Evolutionary conservation across 805 yeast species (phyloP), one percentile per base, ranked within the genome.

Genomic region (Saturnispora mendoncae): DNA sequence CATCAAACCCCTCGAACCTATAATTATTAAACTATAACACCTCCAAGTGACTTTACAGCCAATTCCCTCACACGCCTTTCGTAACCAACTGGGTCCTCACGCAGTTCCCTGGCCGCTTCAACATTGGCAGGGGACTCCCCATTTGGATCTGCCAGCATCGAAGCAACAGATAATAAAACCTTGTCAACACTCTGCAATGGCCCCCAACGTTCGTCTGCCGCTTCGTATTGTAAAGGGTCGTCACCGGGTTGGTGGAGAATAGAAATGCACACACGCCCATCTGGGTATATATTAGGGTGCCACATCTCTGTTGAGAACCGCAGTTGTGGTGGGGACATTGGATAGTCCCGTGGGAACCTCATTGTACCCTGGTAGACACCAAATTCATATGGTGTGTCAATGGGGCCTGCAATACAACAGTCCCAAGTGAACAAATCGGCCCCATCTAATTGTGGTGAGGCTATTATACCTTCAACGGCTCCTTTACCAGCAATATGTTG

Each of bases 171-270:
- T 45, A 92, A 64, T 46, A 92, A 67, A 46, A 92, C 92, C 71
- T 92, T 92, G 64, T 92, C 98, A n/a, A 92, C 88, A 57, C 94
- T 84, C 60, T 92, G 98, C 24, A 92, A 88, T 0, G 98, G 98
- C 6, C 94, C 84, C 98, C 98, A 92, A 50, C 98, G 69, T 64
- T 92, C 98, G 52, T 88, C 94, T 0, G 97, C 95, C 24, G 84
- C 64, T 61, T 92, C 98, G 63, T 92, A 92, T 71, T 82, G 87
- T 59, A 87, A 76, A 17, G 98, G 97, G 61, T 92, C 98, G 52
- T 88, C 95, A 9, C 98, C 98, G 1, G 97, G 95, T 1, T 96
- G 78, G 58, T 92, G 98, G 49, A 92, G 68, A 38, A 92, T 92
- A 13, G 95, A 85, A 38, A 92, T 92, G 61, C 98, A 92, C 3